Percentiles rank a stretch among this genome's conserved stretches.
These are phyloP conservation scores for Fraxinus xanthoxyloides DNA, from an alignment of 305 asterid genomes.

Conservation along the genomic window DNA sequence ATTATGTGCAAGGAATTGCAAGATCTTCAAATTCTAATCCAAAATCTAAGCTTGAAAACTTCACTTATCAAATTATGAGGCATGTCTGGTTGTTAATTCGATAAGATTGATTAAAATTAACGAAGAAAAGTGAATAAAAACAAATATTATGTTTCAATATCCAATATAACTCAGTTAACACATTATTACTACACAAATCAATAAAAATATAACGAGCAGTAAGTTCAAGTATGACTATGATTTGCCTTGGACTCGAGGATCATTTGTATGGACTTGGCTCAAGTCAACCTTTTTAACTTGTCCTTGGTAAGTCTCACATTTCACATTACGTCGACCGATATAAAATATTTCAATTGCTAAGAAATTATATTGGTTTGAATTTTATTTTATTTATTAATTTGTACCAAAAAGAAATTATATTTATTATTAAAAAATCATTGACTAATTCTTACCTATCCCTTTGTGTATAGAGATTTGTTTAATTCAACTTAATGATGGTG, in stretches of 20 bases:
- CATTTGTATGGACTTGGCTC: background rate
- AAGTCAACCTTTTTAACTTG: background rate
- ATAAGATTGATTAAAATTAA: background rate
- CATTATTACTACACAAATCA: background rate
- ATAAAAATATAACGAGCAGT: no score
- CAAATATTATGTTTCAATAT: background rate
- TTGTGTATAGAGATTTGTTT: background rate
- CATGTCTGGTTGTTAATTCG: background rate
- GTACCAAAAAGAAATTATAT: background rate
- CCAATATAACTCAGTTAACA: background rate
- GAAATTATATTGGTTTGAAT: background rate
- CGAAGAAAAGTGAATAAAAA: background rate
- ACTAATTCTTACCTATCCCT: no score
- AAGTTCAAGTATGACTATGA: background rate
- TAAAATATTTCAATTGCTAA: background rate
- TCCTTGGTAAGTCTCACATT: no score
- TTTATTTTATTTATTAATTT: no score
- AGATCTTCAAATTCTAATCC: background rate
- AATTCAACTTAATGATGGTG: background rate
- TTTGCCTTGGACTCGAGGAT: background rate
- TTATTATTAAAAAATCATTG: background rate
- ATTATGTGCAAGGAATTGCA: background rate
- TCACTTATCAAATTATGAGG: background rate
- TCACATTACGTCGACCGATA: background rate
- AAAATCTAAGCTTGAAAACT: no score